Percentiles rank a stretch among this genome's conserved stretches.
Evolutionary conservation across 352 stramenopile species (phyloP).

Genomic region (Globisporangium perplexum): DNA sequence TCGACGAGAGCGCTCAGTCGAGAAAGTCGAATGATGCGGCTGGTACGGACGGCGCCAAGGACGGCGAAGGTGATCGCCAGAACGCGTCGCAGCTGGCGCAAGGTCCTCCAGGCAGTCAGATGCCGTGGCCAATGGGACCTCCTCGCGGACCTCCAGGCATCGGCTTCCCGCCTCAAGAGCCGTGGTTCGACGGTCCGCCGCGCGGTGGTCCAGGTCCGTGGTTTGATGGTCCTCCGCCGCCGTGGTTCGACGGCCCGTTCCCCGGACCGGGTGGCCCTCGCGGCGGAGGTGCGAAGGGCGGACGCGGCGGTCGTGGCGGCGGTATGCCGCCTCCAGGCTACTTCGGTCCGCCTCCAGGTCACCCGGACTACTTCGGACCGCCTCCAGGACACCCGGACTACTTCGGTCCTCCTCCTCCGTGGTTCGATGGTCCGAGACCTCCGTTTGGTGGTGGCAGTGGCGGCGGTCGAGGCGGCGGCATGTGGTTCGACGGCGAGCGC

Average conservation of each 20-base stretch:
- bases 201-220: conserved; percentile 57
- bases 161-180: conserved; percentile 49
- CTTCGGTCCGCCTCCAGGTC: conserved; percentile 49
- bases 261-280: conserved; percentile 27
- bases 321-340: conserved; percentile 59
- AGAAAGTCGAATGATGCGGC: conserved; percentile 10
- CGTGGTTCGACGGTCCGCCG: conserved; percentile 64
- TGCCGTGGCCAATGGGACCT: conserved; percentile 27
- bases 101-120: conserved; percentile 24
- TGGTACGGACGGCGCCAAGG: conserved; percentile 7
- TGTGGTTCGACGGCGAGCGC: conserved; percentile 39
- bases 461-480: conserved; percentile 31
- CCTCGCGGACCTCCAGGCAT: conserved; percentile 36
- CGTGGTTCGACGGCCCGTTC: conserved; percentile 80
- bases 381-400: conserved; percentile 71
- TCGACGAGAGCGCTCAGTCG: conserved; percentile 5
- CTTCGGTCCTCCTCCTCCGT: conserved; percentile 60
- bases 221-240: conserved; percentile 65
- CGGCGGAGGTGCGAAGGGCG: conserved; percentile 31
- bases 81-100: conserved; percentile 19
- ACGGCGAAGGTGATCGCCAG: conserved; percentile 14
- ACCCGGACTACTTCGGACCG: conserved; percentile 67
- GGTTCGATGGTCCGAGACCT: conserved; percentile 58
- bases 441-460: conserved; percentile 40
- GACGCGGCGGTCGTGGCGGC: conserved; percentile 35